These are phyloP conservation scores for Parasitella parasitica DNA, from an alignment of 371 early-diverging fungal species.

Conservation along the genomic window DNA sequence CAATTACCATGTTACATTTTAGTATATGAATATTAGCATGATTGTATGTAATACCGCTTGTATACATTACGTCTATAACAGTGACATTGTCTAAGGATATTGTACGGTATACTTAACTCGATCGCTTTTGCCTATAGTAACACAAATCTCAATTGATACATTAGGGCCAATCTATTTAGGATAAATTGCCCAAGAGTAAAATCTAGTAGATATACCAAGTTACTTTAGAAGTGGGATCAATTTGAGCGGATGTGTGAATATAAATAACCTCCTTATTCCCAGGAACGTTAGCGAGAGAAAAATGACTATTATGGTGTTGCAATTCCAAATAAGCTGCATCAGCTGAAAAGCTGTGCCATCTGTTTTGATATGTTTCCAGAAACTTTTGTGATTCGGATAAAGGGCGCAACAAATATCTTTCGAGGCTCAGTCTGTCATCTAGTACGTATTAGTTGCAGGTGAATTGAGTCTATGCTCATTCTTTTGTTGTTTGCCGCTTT, in stretches of 20 bases:
- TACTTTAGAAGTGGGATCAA: conserved; percentile 93
- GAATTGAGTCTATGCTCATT: conserved; percentile 13
- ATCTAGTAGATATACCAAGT: too few species aligned
- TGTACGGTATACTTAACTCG: conserved; percentile 93
- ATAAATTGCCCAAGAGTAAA: not conserved
- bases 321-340: conserved; percentile 89
- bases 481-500: conserved; percentile 70
- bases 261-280: conserved; percentile 89
- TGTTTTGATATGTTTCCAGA: conserved; percentile 96
- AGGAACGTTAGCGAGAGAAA: conserved; percentile 73
- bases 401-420: conserved; percentile 87
- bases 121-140: conserved; percentile 91
- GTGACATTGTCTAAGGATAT: conserved; percentile 95
- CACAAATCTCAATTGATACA: conserved; percentile 94
- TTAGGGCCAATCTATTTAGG: conserved; percentile 83
- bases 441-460: not conserved
- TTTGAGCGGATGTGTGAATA: conserved; percentile 91
- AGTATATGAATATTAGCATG: not conserved
- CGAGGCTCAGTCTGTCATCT: conserved; percentile 81
- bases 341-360: conserved; percentile 92
- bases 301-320: conserved; percentile 60
- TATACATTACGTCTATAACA: conserved; percentile 76
- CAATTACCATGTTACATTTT: conserved; percentile 63
- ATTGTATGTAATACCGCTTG: not conserved
- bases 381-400: conserved; percentile 81